phyloP scores from a whole-genome alignment of 352 stramenopile genomes.

The Globisporangium splendens region DNA sequence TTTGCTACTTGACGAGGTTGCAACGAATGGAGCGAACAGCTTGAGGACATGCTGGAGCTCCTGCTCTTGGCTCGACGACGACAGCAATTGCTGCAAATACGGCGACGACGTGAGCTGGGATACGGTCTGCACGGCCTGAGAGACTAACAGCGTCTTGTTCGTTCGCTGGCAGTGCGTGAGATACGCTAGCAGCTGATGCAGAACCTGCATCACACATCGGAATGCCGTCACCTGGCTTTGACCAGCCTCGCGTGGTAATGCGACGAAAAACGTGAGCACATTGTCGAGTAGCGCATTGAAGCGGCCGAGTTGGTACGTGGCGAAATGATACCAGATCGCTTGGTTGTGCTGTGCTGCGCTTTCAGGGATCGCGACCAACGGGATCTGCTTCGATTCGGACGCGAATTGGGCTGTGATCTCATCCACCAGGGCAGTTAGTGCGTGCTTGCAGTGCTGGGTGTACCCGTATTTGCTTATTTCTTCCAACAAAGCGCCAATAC shows the following conservation, averaged over 20 bases:
- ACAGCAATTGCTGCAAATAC: slow-evolving; percentile 57
- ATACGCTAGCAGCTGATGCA: slow-evolving; percentile 64
- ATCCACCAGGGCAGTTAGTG: slow-evolving; percentile 24
- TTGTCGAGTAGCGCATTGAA: slow-evolving; percentile 67
- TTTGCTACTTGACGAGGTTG: slow-evolving; percentile 3
- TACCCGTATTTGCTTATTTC: slow-evolving; percentile 32
- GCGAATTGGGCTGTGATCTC: slow-evolving; percentile 28
- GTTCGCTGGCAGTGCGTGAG: slow-evolving; percentile 35
- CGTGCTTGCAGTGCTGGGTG: slow-evolving; percentile 20
- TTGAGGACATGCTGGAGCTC: slow-evolving; percentile 43
- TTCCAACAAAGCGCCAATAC: slow-evolving; percentile 48
- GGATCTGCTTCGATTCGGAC: slow-evolving; percentile 32
- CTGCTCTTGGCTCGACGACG: slow-evolving; percentile 38
- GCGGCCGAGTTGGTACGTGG: slow-evolving; percentile 34
- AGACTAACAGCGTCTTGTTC: slow-evolving; percentile 30
- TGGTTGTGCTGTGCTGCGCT: slow-evolving; percentile 7
- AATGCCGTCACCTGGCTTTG: slow-evolving; percentile 36
- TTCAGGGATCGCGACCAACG: slow-evolving; percentile 38
- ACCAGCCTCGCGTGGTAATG: slow-evolving; percentile 26
- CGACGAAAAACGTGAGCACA: slow-evolving; percentile 57
- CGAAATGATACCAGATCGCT: slow-evolving; percentile 17
- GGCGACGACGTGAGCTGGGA: slow-evolving; percentile 55
- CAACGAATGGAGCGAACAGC: slow-evolving; percentile 33
- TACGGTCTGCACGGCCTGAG: slow-evolving; percentile 36
- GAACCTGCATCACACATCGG: slow-evolving; percentile 50